These are phyloP conservation scores for Wickerhamiella kazuoi DNA, from an alignment of 805 yeast species.

Conservation along the genomic window DNA sequence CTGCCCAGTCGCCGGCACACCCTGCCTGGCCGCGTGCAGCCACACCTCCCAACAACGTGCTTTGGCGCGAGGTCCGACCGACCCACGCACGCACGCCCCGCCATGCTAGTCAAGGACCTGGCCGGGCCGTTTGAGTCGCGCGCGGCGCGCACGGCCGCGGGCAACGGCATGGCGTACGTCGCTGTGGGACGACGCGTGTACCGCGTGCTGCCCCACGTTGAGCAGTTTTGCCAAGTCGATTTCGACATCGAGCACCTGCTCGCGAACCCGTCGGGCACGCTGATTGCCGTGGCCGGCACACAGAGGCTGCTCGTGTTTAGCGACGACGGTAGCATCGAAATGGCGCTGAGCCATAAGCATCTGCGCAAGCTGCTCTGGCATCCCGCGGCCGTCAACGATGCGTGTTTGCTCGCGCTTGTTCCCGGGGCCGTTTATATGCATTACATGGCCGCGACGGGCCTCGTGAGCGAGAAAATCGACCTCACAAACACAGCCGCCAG, in stretches of 20 bases:
- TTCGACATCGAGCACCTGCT: conserved; percentile 12
- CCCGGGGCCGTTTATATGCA: conserved; percentile 11
- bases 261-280: conserved; percentile 26
- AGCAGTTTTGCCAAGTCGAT: not conserved
- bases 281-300: conserved; percentile 27
- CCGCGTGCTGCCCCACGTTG: not conserved
- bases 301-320: conserved; percentile 17
- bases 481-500: not conserved
- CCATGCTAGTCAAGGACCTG: not conserved
- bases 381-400: conserved; percentile 26
- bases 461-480: conserved; percentile 12
- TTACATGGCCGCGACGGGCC: conserved; percentile 14
- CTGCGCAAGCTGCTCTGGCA: conserved; percentile 27
- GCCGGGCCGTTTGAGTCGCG: not conserved
- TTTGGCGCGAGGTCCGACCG: no score
- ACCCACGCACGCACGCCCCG: not conserved
- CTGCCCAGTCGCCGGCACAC: no score
- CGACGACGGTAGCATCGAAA: not conserved
- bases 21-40: no score
- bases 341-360: not conserved
- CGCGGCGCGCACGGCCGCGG: not conserved
- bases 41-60: no score
- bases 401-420: conserved; percentile 29
- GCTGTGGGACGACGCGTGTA: not conserved
- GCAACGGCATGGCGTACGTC: not conserved